A percentile compares a stretch with the other conserved stretches of the same genome.
phyloP scores from a whole-genome alignment of 1,139 yeast genomes.

The Blastobotrys illinoisensis region DNA sequence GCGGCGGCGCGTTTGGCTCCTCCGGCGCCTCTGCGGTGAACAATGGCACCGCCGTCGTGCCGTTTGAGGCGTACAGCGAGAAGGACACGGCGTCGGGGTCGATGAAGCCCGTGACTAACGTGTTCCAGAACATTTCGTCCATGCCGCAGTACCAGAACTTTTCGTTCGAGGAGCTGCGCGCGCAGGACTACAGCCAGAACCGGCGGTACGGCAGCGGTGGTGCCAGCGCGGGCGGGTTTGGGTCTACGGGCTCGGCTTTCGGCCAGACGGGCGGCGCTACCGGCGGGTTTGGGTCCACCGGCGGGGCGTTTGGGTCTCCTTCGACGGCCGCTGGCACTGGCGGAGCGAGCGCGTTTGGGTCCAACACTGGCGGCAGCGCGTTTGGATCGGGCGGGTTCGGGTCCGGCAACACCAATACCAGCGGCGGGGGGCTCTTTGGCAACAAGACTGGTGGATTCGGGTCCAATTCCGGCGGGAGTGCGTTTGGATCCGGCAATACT shows the following conservation, averaged over 20 bases:
- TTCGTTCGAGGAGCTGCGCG: slow-evolving; percentile 82
- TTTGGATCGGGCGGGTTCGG: slow-evolving; percentile 18
- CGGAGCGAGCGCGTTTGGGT: slow-evolving; percentile 4
- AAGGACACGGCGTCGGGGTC: slow-evolving; percentile 57
- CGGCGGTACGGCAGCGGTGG: slow-evolving; percentile 52
- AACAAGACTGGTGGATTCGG: slow-evolving; percentile 5
- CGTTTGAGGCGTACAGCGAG: slow-evolving; percentile 64
- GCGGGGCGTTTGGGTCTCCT: slow-evolving; percentile 22
- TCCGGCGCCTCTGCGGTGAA: slow-evolving; percentile 20
- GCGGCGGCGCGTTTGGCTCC: slow-evolving; percentile 30
- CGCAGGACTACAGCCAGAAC: slow-evolving; percentile 78
- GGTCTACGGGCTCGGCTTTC: slow-evolving; percentile 21
- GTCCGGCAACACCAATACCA: slow-evolving; percentile 12
- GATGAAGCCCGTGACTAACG: slow-evolving; percentile 30
- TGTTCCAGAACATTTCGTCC: slow-evolving; percentile 69
- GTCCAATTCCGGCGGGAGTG: slow-evolving; percentile 6
- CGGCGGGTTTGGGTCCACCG: slow-evolving; percentile 21
- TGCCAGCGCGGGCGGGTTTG: slow-evolving; percentile 20
- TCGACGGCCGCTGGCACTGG: slow-evolving; percentile 10
- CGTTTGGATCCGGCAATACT: slow-evolving; percentile 17
- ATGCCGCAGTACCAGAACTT: slow-evolving; percentile 87
- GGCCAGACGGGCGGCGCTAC: slow-evolving; percentile 17
- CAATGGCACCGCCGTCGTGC: slow-evolving; percentile 60
- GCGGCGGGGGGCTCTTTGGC: slow-evolving; percentile 29
- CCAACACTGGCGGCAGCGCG: slow-evolving; percentile 9